Conservation (phyloP, 371 early-diverging fungal species). For the Mucor circinelloides region DNA sequence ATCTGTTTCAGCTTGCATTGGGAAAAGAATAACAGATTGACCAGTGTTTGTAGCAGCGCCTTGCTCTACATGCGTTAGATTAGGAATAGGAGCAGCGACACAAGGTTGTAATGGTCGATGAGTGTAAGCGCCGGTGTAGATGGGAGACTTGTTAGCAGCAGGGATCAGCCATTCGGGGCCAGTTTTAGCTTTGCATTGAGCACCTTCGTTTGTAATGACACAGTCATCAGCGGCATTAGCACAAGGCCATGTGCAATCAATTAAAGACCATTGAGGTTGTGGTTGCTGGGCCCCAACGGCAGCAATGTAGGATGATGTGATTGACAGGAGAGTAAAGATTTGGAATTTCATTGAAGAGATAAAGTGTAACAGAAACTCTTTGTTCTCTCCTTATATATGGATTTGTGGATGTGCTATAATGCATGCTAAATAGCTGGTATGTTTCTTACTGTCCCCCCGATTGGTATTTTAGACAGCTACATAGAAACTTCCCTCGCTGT, state of each 20-base stretch:
- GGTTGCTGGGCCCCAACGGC: neutral
- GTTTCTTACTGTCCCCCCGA: neutral
- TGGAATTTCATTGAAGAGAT: neutral
- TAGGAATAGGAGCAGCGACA: neutral
- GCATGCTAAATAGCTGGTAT: neutral
- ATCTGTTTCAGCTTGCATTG: neutral
- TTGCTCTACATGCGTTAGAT: neutral
- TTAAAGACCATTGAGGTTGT: neutral
- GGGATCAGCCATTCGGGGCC: neutral
- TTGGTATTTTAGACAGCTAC: neutral
- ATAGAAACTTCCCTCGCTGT: neutral
- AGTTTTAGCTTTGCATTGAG: neutral
- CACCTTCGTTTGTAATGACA: neutral
- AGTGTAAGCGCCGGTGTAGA: neutral
- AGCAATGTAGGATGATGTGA: neutral
- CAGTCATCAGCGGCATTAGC: neutral
- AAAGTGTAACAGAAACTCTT: neutral
- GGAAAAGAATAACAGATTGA: conserved; percentile 1
- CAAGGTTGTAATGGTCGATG: neutral
- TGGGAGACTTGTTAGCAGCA: neutral
- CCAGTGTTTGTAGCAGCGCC: neutral
- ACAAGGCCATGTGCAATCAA: conserved; percentile 10
- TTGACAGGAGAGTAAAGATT: neutral
- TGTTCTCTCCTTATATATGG: neutral
- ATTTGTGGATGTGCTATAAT: neutral